These are phyloP conservation scores for Mucor sp. DNA, from an alignment of 371 early-diverging fungal species.

Conservation along the genomic window DNA sequence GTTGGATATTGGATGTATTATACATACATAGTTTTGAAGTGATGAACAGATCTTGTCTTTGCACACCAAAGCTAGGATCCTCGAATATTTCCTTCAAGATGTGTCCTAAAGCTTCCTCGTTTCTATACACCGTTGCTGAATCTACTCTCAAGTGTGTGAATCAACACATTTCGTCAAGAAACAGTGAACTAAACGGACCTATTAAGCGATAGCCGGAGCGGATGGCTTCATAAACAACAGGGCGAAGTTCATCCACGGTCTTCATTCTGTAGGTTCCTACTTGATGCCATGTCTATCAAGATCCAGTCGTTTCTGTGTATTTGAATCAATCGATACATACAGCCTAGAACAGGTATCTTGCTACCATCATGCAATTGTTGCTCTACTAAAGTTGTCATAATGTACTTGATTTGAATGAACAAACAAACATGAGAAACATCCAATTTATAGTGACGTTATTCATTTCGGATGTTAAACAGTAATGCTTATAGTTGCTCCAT, in stretches of 20 bases:
- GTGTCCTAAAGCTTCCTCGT: constrained; percentile 83
- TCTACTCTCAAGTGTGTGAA: constrained; percentile 39
- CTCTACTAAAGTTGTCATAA: neutral
- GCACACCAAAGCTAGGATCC: constrained; percentile 53
- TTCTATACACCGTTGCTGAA: constrained; percentile 81
- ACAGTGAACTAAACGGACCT: constrained; percentile 41
- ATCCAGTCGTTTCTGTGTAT: neutral
- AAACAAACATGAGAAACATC: neutral
- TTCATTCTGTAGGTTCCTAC: constrained; percentile 77
- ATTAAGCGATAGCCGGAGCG: constrained; percentile 70
- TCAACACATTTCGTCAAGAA: neutral
- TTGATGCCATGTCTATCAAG: constrained; percentile 14
- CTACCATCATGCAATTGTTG: constrained; percentile 10
- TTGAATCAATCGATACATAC: neutral
- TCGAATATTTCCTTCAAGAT: constrained; percentile 65
- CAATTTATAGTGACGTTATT: neutral
- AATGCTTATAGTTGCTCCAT: neutral
- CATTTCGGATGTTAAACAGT: constrained; percentile 3
- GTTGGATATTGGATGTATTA: no score
- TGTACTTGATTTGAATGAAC: neutral
- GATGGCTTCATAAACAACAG: constrained; percentile 60
- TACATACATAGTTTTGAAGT: constrained; percentile 87
- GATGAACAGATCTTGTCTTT: constrained; percentile 88
- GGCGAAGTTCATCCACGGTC: constrained; percentile 45
- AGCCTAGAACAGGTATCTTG: constrained; percentile 19